A percentile compares a stretch with the other conserved stretches of the same genome.
These are phyloP conservation scores for Corrigiola litoralis DNA, from an alignment of 179 eudicot genomes.

Conservation along the genomic window DNA sequence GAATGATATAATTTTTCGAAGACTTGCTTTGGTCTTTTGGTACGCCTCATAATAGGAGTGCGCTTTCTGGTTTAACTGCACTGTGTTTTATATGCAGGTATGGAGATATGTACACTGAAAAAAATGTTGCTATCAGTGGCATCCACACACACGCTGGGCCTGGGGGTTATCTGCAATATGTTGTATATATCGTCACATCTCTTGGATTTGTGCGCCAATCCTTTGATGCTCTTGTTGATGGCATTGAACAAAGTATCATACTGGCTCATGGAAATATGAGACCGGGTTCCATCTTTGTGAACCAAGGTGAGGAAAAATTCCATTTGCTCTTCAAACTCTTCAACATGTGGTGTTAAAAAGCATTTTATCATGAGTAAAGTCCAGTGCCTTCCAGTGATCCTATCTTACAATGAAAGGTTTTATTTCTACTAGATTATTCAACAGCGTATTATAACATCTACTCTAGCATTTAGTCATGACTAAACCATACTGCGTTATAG, in stretches of 20 bases:
- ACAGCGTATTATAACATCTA: no score
- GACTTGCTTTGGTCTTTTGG: not conserved
- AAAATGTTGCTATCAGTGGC: conserved; percentile 95
- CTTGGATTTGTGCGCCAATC: conserved; percentile 96
- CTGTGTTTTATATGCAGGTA: conserved; percentile 46
- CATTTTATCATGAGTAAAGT: not conserved
- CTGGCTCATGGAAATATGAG: conserved; percentile 86
- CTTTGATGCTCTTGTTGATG: conserved; percentile 87
- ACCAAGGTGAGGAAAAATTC: conserved; percentile 49
- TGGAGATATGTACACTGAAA: conserved; percentile 78
- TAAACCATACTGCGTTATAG: no score
- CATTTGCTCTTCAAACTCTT: not conserved
- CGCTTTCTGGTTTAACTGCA: not conserved
- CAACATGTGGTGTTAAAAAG: not conserved
- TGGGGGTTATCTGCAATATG: conserved; percentile 94
- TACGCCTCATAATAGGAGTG: not conserved
- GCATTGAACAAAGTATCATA: conserved; percentile 89
- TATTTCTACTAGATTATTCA: no score
- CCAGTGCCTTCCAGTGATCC: not conserved
- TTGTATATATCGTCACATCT: conserved; percentile 87
- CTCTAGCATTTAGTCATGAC: no score
- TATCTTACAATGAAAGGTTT: no score
- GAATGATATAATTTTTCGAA: not conserved
- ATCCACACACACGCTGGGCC: conserved; percentile 99
- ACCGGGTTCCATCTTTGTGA: conserved; percentile 83